phyloP scores from a whole-genome alignment of 208 protist genomes.

The Leishmania tropica region DNA sequence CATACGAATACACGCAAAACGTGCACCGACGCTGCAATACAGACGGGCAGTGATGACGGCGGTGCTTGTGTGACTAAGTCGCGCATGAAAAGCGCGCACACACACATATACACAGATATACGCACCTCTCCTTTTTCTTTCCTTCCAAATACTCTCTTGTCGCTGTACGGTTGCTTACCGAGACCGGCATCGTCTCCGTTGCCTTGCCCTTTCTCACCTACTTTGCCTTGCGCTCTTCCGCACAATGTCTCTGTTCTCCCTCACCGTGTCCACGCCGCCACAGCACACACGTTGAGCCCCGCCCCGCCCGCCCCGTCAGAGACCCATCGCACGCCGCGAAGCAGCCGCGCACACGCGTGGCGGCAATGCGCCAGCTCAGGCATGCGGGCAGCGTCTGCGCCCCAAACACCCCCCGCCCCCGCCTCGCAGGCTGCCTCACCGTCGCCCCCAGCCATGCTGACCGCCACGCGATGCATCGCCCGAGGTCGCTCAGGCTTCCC shows the following conservation, averaged over 20 bases:
- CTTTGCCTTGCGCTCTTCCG: background rate
- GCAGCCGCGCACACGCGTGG: background rate
- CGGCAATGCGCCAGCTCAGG: background rate
- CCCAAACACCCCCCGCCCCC: background rate
- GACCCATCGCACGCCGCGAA: background rate
- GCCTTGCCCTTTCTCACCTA: background rate
- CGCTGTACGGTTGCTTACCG: background rate
- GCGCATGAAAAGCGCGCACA: background rate
- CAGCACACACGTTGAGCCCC: background rate
- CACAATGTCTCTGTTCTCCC: background rate
- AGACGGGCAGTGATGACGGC: background rate
- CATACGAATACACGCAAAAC: background rate
- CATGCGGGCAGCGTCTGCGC: background rate
- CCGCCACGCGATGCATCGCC: background rate
- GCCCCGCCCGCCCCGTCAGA: background rate
- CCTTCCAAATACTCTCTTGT: background rate
- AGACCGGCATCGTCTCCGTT: background rate
- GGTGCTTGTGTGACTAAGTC: background rate
- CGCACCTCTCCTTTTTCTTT: background rate
- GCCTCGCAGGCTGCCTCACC: background rate
- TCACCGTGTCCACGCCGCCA: background rate
- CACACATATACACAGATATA: background rate
- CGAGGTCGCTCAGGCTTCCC: background rate
- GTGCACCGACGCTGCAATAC: background rate
- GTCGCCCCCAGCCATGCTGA: background rate